Evolutionary conservation across 2,329 filamentous ascomycete species (phyloP).

Genomic region (Onygena corvina): DNA sequence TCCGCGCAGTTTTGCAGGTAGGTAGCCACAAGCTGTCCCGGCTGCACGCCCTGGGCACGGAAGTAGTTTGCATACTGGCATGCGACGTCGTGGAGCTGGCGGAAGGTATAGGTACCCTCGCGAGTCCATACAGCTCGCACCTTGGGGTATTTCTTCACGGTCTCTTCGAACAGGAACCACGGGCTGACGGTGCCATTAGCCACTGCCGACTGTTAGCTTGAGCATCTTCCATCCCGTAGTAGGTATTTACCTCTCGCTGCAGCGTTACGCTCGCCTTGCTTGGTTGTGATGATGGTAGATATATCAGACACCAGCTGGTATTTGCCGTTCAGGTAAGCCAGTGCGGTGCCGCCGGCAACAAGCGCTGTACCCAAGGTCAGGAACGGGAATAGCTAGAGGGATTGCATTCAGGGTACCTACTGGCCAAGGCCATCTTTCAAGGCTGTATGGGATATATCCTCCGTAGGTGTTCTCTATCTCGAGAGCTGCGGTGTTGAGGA

Average conservation of each 20-base stretch:
- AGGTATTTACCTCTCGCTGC: conserved; percentile 36
- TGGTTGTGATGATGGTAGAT: conserved; percentile 1
- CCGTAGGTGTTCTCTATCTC: too few relatives aligned
- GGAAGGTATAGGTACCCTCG: conserved; percentile 48
- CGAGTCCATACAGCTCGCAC: conserved; percentile 57
- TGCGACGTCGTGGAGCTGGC: conserved; percentile 43
- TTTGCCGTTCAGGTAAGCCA: conserved; percentile 57
- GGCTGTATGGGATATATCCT: too few relatives aligned
- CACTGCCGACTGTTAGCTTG: conserved; percentile 24
- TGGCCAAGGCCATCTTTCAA: background rate
- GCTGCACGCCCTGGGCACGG: conserved; percentile 45
- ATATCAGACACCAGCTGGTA: conserved; percentile 55
- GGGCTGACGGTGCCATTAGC: conserved; percentile 44
- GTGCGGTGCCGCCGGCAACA: conserved; percentile 30
- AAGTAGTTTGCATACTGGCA: conserved; percentile 54
- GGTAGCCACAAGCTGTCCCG: conserved; percentile 51
- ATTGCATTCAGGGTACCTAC: background rate
- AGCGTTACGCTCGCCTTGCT: conserved; percentile 34
- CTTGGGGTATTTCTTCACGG: conserved; percentile 41
- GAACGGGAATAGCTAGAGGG: background rate
- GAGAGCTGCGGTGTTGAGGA: too few relatives aligned
- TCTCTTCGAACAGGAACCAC: conserved; percentile 54
- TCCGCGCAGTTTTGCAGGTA: conserved; percentile 58
- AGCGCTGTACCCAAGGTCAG: conserved; percentile 13
- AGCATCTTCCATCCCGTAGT: background rate